Evolutionary conservation across 148 eudicot species (phyloP).

Genomic region (Camellia sinensis): DNA sequence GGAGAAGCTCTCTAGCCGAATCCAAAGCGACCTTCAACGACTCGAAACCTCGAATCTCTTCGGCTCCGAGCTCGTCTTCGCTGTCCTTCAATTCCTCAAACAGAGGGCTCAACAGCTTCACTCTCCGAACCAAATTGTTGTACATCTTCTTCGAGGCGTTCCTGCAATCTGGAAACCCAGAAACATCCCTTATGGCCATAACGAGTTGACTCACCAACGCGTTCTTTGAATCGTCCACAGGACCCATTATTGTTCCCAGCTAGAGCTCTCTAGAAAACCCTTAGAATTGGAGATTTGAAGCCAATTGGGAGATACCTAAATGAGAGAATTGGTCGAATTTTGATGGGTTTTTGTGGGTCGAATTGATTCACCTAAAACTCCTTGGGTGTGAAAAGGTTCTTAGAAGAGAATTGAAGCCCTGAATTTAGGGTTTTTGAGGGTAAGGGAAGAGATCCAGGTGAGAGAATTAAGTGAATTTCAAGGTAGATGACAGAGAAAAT

Average conservation of each 20-base stretch:
- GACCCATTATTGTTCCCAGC: constrained; percentile 22
- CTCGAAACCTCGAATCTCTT: constrained; percentile 45
- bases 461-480: background rate
- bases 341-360: background rate
- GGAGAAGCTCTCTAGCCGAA: constrained; percentile 64
- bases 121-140: constrained; percentile 65
- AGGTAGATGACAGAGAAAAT: background rate
- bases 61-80: constrained; percentile 41
- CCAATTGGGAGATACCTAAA: constrained; percentile 8
- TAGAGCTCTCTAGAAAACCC: background rate
- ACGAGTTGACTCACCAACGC: constrained; percentile 45
- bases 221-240: constrained; percentile 28
- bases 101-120: constrained; percentile 84
- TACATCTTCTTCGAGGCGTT: constrained; percentile 62
- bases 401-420: background rate
- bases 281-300: background rate
- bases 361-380: background rate
- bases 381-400: background rate
- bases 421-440: background rate
- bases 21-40: constrained; percentile 41
- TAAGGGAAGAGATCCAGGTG: background rate
- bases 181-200: constrained; percentile 45
- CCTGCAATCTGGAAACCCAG: constrained; percentile 61
- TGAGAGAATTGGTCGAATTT: background rate
- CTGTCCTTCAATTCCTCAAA: constrained; percentile 77